Base-by-base conservation (phyloP, 176 grass and related monocot genomes). In the Triticum dicoccoides region DNA sequence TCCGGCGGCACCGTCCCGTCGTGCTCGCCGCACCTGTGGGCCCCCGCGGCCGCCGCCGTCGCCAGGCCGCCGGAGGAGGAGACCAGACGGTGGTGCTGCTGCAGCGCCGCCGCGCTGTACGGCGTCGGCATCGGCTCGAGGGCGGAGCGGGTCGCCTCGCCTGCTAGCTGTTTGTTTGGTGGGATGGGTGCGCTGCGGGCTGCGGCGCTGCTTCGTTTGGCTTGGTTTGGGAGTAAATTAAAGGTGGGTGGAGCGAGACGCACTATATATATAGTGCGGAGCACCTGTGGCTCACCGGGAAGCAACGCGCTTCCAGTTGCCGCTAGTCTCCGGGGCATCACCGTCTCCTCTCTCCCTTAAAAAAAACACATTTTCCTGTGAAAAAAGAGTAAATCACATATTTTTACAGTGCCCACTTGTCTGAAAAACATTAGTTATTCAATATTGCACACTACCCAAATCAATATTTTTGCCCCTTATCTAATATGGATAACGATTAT, bases 61-160 rank as follows among this genome's bases (percentile, higher is more conserved):
- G 54, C 54, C 18, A 58, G 17, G 32, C 11, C 39, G 68, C 68
- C 18, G 51, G 11, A 10, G 30, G 51, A 32, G 52, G 76, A 78
- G 7, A 38, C 33, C 33, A 63, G 12, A 1, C 49, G 82, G 37
- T 86, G 86, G 39, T 78, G 90, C 21, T 78, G 90, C 21, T 85
- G 87, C 18, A 81, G 61, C 34, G 84, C 80, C 56, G 86, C 61
- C 56, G 86, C 61, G 65, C 83, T 41, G 83, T 81, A 88, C 73
- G 84, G 86, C 86, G 80, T 91, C 82, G 89, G 87, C 89, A 89
- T 94, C 65, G 63, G 45, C 20, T 12, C 61, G 6, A n/a, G 12
- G 72, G 9, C 72, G 23, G 37, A 72, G 68, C 68, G 69, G 37
- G 69, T 24, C 39, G 37, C 37, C 49, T 15, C 49, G 49, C 49